Conservation (phyloP, 345 rosid species). For the Salix koriyanagi region DNA sequence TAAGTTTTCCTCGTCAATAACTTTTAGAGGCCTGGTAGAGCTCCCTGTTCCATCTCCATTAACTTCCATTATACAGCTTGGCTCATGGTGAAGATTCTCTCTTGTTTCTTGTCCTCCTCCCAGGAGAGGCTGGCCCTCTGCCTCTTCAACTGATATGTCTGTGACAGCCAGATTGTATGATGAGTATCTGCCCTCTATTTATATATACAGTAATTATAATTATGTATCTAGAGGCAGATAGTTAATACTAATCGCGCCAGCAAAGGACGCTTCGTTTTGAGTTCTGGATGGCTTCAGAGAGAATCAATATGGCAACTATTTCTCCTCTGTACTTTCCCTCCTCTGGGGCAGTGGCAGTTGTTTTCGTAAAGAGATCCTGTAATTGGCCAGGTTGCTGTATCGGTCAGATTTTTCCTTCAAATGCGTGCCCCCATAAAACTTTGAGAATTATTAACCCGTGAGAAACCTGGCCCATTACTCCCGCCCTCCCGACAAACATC, state of each 20-base stretch:
- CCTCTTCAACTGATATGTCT: not conserved
- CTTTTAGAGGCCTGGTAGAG: constrained; percentile 15
- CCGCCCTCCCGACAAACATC: too few relatives aligned
- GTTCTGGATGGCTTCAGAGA: not conserved
- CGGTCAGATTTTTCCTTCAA: not conserved
- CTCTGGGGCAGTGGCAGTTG: not conserved
- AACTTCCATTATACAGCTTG: not conserved
- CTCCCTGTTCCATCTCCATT: constrained; percentile 2
- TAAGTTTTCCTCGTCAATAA: constrained; percentile 19
- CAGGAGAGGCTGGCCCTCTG: constrained; percentile 24
- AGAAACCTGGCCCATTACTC: not conserved
- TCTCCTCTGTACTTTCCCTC: not conserved
- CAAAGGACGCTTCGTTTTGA: not conserved
- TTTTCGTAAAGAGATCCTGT: not conserved
- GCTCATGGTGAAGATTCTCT: not conserved
- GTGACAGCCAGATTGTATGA: constrained; percentile 21
- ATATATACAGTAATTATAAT: not conserved
- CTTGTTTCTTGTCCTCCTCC: not conserved
- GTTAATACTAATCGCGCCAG: not conserved
- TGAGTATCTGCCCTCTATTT: not conserved
- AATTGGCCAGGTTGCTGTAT: not conserved
- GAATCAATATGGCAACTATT: not conserved
- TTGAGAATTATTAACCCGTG: not conserved
- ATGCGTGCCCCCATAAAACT: not conserved
- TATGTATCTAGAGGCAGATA: not conserved